These are phyloP conservation scores for Hypoxylon sp. DNA, from an alignment of 2,329 filamentous ascomycete genomes.

Conservation along the genomic window DNA sequence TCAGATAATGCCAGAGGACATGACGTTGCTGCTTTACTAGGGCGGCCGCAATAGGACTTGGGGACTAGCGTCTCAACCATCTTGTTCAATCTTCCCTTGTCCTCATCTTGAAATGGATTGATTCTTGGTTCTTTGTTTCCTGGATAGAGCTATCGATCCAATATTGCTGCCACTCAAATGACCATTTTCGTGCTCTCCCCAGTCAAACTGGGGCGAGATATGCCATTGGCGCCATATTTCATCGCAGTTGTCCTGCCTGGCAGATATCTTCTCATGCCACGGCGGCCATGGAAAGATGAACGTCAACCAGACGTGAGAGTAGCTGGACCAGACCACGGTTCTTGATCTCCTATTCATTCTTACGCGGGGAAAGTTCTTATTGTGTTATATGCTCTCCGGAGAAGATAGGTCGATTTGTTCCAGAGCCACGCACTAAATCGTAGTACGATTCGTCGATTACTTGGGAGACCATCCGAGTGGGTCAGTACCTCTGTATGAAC, in stretches of 20 bases:
- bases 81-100: background rate
- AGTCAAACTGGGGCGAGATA: background rate
- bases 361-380: background rate
- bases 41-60: background rate
- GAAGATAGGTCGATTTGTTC: background rate
- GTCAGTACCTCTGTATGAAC: background rate
- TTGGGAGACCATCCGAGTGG: background rate
- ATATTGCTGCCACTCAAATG: background rate
- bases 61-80: background rate
- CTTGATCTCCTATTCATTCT: background rate
- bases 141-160: background rate
- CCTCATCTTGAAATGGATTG: background rate
- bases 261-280: background rate
- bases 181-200: background rate
- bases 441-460: background rate
- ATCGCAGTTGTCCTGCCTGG: background rate
- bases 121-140: background rate
- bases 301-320: background rate
- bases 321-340: background rate
- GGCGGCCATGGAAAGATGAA: background rate
- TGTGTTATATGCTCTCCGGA: background rate
- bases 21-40: background rate
- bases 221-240: background rate
- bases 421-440: background rate
- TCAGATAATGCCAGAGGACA: background rate